These are phyloP conservation scores for Phytopythium delawarense DNA, from an alignment of 352 stramenopile species.

Conservation along the genomic window DNA sequence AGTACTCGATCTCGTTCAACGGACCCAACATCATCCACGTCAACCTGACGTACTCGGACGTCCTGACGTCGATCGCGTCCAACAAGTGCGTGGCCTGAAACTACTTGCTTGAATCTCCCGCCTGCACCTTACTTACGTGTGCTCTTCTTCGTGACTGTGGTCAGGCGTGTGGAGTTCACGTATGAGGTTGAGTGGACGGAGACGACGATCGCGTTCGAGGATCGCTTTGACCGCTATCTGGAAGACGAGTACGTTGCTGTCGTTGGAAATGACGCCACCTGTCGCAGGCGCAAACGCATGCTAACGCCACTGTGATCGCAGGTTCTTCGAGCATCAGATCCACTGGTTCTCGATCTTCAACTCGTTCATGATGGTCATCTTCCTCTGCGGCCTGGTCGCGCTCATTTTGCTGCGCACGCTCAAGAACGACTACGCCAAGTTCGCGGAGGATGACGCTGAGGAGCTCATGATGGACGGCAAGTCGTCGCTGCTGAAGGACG, in stretches of 20 bases:
- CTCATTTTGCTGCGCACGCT: conserved; percentile 94
- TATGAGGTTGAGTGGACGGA: conserved; percentile 92
- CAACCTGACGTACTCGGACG: conserved; percentile 94
- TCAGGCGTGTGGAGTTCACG: conserved; percentile 90
- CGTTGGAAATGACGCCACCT: not conserved
- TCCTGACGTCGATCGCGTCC: conserved; percentile 76
- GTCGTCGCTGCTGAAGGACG: conserved; percentile 74
- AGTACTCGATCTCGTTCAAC: conserved; percentile 97
- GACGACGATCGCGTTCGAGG: conserved; percentile 92
- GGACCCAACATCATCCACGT: conserved; percentile 97
- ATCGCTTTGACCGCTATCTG: conserved; percentile 97
- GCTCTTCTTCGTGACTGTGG: not conserved
- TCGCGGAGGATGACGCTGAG: conserved; percentile 83
- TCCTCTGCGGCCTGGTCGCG: conserved; percentile 91
- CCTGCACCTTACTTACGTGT: not conserved
- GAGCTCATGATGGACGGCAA: conserved; percentile 83
- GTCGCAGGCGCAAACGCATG: not conserved
- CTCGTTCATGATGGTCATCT: conserved; percentile 98
- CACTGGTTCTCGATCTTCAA: conserved; percentile 98
- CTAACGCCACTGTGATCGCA: conserved; percentile 5
- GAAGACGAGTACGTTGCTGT: conserved; percentile 86
- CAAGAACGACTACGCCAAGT: conserved; percentile 93
- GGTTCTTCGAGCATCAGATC: conserved; percentile 99
- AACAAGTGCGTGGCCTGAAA: conserved; percentile 47
- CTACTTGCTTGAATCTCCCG: not conserved